A percentile compares a stretch with the other conserved stretches of the same genome.
phyloP scores from a whole-genome alignment of 1,139 yeast genomes.

The Meyerozyma guilliermondii region DNA sequence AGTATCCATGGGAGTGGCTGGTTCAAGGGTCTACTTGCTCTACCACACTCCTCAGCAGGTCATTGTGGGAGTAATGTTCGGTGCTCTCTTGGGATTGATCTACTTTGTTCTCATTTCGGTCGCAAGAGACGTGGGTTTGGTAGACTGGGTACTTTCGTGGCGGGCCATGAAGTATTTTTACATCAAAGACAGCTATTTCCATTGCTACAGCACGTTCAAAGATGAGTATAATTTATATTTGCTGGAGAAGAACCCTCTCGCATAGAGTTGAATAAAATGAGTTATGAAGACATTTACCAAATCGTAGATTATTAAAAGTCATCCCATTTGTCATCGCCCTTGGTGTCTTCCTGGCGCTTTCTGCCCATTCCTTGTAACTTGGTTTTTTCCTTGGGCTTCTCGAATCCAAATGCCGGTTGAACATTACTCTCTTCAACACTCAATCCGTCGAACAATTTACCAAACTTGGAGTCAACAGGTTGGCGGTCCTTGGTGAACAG shows the following conservation, averaged over 20 bases:
- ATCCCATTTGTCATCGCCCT: conserved; percentile 42
- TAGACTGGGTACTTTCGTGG: conserved; percentile 56
- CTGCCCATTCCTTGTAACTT: conserved; percentile 48
- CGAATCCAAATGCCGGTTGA: conserved; percentile 68
- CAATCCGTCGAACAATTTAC: conserved; percentile 47
- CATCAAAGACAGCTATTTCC: conserved; percentile 55
- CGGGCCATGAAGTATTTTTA: conserved; percentile 38
- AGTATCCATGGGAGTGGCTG: conserved; percentile 50
- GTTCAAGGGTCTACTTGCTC: conserved; percentile 70
- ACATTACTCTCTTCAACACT: conserved; percentile 26
- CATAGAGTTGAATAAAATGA: neutral
- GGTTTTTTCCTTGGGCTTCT: conserved; percentile 56
- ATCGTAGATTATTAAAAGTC: conserved; percentile 26
- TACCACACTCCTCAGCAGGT: conserved; percentile 80
- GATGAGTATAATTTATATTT: conserved; percentile 28
- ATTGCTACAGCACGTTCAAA: conserved; percentile 33
- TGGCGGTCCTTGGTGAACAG: conserved; percentile 49
- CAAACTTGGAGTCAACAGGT: conserved; percentile 43
- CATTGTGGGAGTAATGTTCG: conserved; percentile 63
- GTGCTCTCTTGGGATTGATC: conserved; percentile 49
- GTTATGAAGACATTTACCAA: neutral
- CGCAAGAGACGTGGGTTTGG: conserved; percentile 53
- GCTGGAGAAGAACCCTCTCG: conserved; percentile 5
- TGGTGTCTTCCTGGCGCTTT: conserved; percentile 19
- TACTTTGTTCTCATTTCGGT: conserved; percentile 54